Base-by-base conservation (phyloP, 495 filamentous ascomycete genomes). In the Cladorrhinum samala region DNA sequence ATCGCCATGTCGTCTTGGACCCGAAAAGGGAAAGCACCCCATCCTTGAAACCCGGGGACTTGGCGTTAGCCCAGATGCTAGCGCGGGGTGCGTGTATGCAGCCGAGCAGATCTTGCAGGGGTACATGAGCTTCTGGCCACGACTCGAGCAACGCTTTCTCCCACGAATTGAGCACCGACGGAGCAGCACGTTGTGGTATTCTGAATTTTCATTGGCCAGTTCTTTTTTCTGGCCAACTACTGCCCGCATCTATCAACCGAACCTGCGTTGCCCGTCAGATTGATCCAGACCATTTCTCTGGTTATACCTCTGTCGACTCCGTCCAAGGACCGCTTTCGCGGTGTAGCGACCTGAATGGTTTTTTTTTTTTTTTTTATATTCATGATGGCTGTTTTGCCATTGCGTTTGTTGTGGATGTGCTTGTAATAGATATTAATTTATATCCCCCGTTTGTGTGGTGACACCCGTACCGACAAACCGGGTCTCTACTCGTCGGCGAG, bases 131-230 rank as follows among this genome's bases (percentile, higher is more conserved):
- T 36, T 23, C 37, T 13, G n/a, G 48, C 4, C 36, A 17, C 14
- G 11, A 27, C 25, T 37, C 20, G 20, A 24, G 16, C 27, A 16
- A 59, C 33, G 50, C 41, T 14, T 45, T 41, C 39, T 50, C 52
- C 54, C 58, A 49, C 58, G 58, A 61, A 61, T 61, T n/a, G 45
- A 20, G 24, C 14, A 33, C 3, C 40, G n/a, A 19, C 3, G 16
- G 11, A 46, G 19, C 38, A 36, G 36, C 56, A 61, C 58, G 54
- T 57, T 56, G 8, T 46, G 30, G 41, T n/a, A 42, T 55, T 42
- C 36, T 18, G 41, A 23, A 7, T 38, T 25, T 23, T 61, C 50
- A 43, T 60, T 60, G 45, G 58, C 44, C 47, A 37, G 13, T 8
- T 18, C 1, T 46, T 37, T 47, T 45, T 46, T 17, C 47, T 36